Evolutionary conservation across 805 yeast species (phyloP), one percentile per base, ranked within the genome.

Genomic region (Saturnispora mendoncae): DNA sequence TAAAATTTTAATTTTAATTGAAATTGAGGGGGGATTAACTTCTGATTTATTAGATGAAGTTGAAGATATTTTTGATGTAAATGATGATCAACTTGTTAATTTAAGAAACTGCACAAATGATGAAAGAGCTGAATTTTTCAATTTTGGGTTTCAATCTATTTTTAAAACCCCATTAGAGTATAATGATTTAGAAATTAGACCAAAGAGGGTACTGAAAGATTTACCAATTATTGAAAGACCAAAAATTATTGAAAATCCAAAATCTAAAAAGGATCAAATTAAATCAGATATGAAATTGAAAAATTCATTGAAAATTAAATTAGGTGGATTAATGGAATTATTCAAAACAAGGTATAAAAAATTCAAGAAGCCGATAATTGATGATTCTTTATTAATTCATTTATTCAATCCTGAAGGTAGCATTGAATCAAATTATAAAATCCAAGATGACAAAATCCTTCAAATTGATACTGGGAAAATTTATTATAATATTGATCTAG

Each of bases 401-500:
- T 63, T 92, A 35, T 90, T 90, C 62, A 94, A 84, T 45, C 13
- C 20, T 4, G 77, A 81, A 1, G 53, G 61, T 1, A 60, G 44
- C 40, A 63, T 65, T 34, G 68, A 50, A 8, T 57, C 59, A 8
- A 46, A 53, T 19, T 76, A 69, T 49, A 70, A 70, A 15, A 74
- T 71, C 45, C 74, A 72, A 45, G 78, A 76, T 32, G 78, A 84
- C 47, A 82, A 77, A 90, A 84, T 92, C 50, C 61, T 78, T n/a
- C 97, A 92, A 53, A 67, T 74, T 9, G 61, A 78, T 0, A 81
- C 94, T 0, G 94, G 92, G 3, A 75, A 74, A 42, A 70, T 67
- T 48, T 90, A 69, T 55, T 72, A 69, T 64, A 92, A 92, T 52
- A 92, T 92, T 84, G 98, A 92, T 54, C 65, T 92, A 41, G 98